Evolutionary conservation across 2,329 filamentous ascomycete genomes (phyloP).

Genomic region (Colletotrichum eleusines): DNA sequence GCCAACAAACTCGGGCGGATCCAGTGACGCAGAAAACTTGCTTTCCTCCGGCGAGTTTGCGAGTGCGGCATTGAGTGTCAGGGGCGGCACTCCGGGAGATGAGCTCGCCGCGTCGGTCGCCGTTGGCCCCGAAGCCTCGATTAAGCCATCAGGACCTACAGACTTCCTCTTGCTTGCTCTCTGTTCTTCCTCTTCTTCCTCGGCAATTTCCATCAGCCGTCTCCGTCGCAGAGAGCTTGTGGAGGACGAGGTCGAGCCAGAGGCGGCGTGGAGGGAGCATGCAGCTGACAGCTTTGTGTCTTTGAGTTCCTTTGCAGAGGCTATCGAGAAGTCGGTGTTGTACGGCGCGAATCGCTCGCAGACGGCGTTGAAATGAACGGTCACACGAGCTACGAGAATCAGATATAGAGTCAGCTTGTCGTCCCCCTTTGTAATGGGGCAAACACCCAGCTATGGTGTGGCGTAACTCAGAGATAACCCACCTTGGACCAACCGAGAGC

Average conservation of each 20-base stretch:
- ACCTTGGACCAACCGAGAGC: conserved; percentile 95
- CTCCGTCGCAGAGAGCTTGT: conserved; percentile 82
- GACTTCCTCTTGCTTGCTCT: conserved; percentile 70
- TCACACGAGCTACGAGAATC: conserved; percentile 76
- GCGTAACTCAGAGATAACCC: conserved; percentile 48
- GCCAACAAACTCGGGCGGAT: conserved; percentile 66
- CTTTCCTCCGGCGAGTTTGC: conserved; percentile 63
- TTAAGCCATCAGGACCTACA: conserved; percentile 58
- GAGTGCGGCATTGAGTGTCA: conserved; percentile 65
- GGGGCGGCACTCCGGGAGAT: conserved; percentile 51
- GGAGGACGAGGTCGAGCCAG: conserved; percentile 86
- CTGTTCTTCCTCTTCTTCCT: conserved; percentile 85
- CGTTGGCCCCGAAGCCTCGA: conserved; percentile 44
- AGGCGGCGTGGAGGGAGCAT: conserved; percentile 89
- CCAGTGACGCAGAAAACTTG: conserved; percentile 62
- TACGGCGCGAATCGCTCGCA: conserved; percentile 84
- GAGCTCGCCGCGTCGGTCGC: conserved; percentile 48
- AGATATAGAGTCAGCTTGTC: conserved; percentile 35
- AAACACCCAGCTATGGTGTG: conserved; percentile 18
- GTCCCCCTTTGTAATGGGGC: conserved; percentile 30
- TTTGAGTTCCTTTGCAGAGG: conserved; percentile 80
- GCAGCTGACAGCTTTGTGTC: conserved; percentile 90
- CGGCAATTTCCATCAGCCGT: conserved; percentile 91
- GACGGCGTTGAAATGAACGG: conserved; percentile 76
- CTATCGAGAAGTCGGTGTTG: conserved; percentile 85